Evolutionary conservation across 2,329 filamentous ascomycete genomes (phyloP).

Genomic region (Pseudocercospora eumusae): DNA sequence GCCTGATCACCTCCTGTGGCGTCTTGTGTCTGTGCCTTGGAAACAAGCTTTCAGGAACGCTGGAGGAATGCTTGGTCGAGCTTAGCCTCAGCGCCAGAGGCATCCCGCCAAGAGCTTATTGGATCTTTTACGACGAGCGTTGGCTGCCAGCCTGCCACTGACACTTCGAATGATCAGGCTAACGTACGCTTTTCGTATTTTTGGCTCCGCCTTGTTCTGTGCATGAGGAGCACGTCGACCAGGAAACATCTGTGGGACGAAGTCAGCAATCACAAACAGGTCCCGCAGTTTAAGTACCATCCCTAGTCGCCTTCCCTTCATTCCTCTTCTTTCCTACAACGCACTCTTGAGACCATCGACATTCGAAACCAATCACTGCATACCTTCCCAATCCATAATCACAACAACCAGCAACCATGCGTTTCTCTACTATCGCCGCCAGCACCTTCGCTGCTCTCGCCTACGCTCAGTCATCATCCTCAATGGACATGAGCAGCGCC

Average conservation of each 20-base stretch:
- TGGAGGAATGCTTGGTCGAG: slow-evolving; percentile 5
- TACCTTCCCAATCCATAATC: background rate
- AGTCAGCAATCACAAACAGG: background rate
- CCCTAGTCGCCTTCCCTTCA: background rate
- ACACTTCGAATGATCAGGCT: slow-evolving; percentile 3
- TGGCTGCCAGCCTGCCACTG: background rate
- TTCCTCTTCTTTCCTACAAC: background rate
- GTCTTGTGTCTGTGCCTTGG: background rate
- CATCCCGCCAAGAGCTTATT: background rate
- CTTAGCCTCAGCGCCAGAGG: background rate
- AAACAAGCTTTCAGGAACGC: slow-evolving; percentile 5
- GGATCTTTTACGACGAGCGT: background rate
- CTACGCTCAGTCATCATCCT: background rate
- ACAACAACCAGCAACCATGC: background rate
- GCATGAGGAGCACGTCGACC: background rate
- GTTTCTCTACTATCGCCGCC: slow-evolving; percentile 6
- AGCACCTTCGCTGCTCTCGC: background rate
- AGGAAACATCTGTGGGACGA: background rate
- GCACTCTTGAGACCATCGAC: background rate
- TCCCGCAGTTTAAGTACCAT: background rate
- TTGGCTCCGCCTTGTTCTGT: slow-evolving; percentile 8
- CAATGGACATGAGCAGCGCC: background rate
- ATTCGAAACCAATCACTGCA: background rate
- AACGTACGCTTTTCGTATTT: slow-evolving; percentile 4
- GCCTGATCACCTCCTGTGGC: background rate